Evolutionary conservation across 2,329 filamentous ascomycete genomes (phyloP).

Genomic region (Aspergillus spinulosporus): DNA sequence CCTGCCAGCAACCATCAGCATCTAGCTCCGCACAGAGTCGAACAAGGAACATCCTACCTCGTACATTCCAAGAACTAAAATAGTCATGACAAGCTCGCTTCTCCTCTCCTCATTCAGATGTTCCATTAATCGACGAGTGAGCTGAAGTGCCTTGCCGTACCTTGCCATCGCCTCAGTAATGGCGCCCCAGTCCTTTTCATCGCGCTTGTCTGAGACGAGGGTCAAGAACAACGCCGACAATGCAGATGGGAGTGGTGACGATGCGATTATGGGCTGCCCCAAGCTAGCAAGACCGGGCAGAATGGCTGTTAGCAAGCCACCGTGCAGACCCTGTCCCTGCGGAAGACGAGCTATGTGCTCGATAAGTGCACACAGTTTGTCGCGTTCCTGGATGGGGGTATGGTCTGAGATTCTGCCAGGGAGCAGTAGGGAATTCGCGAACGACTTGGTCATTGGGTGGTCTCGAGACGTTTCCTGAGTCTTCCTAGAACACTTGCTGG

Average conservation of each 20-base stretch:
- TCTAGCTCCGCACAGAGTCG: background rate
- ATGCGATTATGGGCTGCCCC: background rate
- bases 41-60: background rate
- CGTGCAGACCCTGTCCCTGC: conserved; percentile 3
- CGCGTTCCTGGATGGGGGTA: background rate
- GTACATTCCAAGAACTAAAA: conserved; percentile 12
- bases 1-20: background rate
- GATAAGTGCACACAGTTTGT: conserved; percentile 2
- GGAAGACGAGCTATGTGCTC: conserved; percentile 1
- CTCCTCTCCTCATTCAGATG: background rate
- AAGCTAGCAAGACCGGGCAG: background rate
- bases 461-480: background rate
- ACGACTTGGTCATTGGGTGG: background rate
- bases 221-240: conserved; percentile 7
- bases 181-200: background rate
- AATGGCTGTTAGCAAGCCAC: background rate
- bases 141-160: conserved; percentile 9
- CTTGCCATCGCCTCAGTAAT: conserved; percentile 4
- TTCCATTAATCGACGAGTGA: conserved; percentile 11
- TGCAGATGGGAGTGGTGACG: conserved; percentile 3
- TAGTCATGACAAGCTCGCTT: conserved; percentile 6
- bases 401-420: background rate
- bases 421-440: background rate
- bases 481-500: background rate
- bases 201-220: conserved; percentile 1